phyloP scores from a whole-genome alignment of 2,329 filamentous ascomycete species.

The Amauroascus niger region DNA sequence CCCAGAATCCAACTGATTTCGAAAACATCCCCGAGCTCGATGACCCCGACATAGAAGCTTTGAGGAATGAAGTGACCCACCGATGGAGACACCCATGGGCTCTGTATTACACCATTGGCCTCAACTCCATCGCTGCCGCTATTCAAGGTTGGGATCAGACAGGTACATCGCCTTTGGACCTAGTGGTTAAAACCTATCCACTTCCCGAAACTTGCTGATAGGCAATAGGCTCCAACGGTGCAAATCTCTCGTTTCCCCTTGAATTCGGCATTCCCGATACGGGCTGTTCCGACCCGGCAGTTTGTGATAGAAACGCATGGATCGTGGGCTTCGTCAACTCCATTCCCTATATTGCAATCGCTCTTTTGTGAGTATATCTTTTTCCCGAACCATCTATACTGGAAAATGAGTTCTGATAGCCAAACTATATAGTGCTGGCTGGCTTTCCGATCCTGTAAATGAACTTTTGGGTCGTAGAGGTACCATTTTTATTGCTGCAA shows the following conservation, averaged over 20 bases:
- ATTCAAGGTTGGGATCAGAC: slow-evolving; percentile 48
- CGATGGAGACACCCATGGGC: slow-evolving; percentile 41
- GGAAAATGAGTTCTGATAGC: not conserved
- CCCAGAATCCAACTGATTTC: slow-evolving; percentile 56
- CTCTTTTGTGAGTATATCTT: slow-evolving; percentile 35
- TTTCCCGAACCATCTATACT: not conserved
- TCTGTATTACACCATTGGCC: slow-evolving; percentile 42
- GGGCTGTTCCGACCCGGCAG: slow-evolving; percentile 17
- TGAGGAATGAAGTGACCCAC: slow-evolving; percentile 39
- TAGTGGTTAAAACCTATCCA: not conserved
- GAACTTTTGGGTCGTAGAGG: slow-evolving; percentile 50
- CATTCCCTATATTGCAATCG: slow-evolving; percentile 43
- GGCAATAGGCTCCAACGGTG: slow-evolving; percentile 39
- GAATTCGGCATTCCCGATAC: slow-evolving; percentile 43
- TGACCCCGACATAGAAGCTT: slow-evolving; percentile 37
- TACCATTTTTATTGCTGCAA: slow-evolving; percentile 53
- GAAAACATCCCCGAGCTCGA: slow-evolving; percentile 53
- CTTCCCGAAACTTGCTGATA: not conserved
- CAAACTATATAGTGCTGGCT: slow-evolving; percentile 44
- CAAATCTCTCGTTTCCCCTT: slow-evolving; percentile 44
- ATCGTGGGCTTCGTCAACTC: slow-evolving; percentile 55
- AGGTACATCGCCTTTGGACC: slow-evolving; percentile 19
- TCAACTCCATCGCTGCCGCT: slow-evolving; percentile 47
- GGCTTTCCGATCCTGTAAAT: slow-evolving; percentile 58
- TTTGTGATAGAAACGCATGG: slow-evolving; percentile 40